These are phyloP conservation scores for Alnus glutinosa DNA, from an alignment of 306 rosid species.

Conservation along the genomic window DNA sequence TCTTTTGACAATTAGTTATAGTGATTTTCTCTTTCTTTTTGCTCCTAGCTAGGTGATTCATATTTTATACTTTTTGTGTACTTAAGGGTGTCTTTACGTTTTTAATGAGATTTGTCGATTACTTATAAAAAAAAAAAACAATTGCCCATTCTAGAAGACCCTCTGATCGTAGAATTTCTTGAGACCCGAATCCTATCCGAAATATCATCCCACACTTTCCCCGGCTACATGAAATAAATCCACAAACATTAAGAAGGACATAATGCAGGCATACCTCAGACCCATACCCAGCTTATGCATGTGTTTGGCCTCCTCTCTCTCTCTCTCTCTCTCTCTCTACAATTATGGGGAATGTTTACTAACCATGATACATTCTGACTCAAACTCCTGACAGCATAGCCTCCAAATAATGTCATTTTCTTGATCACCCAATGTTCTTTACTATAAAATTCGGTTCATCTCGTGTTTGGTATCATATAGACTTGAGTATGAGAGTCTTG, in stretches of 20 bases:
- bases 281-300: conserved; percentile 36
- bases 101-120: too few species aligned
- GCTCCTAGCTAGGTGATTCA: too few species aligned
- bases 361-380: not conserved
- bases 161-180: conserved; percentile 66
- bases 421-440: not conserved
- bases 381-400: not conserved
- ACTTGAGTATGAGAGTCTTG: conserved; percentile 1
- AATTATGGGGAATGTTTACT: not conserved
- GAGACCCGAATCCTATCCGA: conserved; percentile 53
- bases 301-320: not conserved
- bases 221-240: conserved; percentile 41
- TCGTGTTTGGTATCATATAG: not conserved
- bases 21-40: too few species aligned
- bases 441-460: not conserved
- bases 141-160: conserved; percentile 46
- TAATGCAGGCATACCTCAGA: conserved; percentile 47
- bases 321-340: not conserved
- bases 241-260: conserved; percentile 46
- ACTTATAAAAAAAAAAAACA: not conserved
- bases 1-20: too few species aligned
- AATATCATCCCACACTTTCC: conserved; percentile 54
- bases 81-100: too few species aligned
- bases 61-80: too few species aligned
- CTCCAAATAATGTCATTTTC: not conserved